A percentile compares a stretch with the other conserved stretches of the same genome.
phyloP scores from a whole-genome alignment of 2,329 filamentous ascomycete genomes.

The Didymella glomerata region DNA sequence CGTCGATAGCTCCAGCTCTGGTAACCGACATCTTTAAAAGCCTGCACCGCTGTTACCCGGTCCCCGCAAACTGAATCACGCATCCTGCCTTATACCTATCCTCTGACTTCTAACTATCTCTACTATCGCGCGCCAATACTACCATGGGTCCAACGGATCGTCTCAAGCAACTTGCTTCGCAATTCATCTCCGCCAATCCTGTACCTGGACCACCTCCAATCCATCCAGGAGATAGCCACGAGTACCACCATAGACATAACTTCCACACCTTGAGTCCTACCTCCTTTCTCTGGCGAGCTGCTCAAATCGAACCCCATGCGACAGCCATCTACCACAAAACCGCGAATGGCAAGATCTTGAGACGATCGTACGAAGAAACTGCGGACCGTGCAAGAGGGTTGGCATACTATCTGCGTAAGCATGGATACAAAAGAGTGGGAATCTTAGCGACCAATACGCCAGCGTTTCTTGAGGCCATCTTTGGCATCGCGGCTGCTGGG shows the following conservation, averaged over 20 bases:
- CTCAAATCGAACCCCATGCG: constrained; percentile 83
- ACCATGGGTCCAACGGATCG: constrained; percentile 36
- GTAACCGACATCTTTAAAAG: constrained; percentile 19
- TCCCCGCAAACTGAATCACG: neutral
- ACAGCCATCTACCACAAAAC: constrained; percentile 86
- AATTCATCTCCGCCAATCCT: constrained; percentile 46
- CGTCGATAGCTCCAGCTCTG: constrained; percentile 18
- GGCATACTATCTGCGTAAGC: constrained; percentile 84
- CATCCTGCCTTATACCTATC: neutral
- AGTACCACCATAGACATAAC: constrained; percentile 62
- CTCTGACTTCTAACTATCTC: neutral
- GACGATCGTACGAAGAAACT: constrained; percentile 80
- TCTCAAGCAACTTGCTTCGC: constrained; percentile 50
- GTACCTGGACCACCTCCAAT: constrained; percentile 49
- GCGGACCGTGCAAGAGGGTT: constrained; percentile 87
- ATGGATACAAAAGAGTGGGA: constrained; percentile 78
- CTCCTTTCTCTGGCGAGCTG: constrained; percentile 84
- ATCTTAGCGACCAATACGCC: constrained; percentile 93
- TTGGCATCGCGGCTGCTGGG: constrained; percentile 83
- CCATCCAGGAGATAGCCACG: constrained; percentile 46
- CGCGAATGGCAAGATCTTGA: constrained; percentile 75
- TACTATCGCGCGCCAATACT: neutral
- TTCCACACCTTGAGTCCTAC: constrained; percentile 86
- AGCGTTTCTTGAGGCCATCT: constrained; percentile 90
- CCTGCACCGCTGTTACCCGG: constrained; percentile 1